Evolutionary conservation across 1,139 yeast species (phyloP), one percentile per base, ranked within the genome.

Genomic region (Pichia sp.): DNA sequence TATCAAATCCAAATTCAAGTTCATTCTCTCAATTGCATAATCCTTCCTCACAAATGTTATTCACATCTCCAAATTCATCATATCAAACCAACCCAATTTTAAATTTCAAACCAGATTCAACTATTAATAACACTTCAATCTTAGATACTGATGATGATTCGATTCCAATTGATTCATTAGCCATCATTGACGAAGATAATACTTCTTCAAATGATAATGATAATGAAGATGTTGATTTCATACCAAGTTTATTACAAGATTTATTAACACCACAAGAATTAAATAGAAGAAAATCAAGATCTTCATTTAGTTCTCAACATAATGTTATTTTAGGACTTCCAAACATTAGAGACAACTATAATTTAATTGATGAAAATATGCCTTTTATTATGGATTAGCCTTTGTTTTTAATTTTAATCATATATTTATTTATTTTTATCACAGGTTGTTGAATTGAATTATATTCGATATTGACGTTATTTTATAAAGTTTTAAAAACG

Each of bases 181-280:
- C 41, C 3, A 36, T 36, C 19, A 36, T 36, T 36, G 41, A 36
- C 18, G 41, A 36, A 19, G 25, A 36, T 19, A 36, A 38, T 27
- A 14, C 41, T 3, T 41, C 30, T 5, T 41, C 31, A 41, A 27
- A 25, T 25, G 57, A 53, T n/a, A 56, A 57, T 42, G 62, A 58
- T 19, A 53, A 56, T 18, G 61, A 62, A 46, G 65, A 60, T 41
- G 90, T 86, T 58, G 95, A 87, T 62, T 84, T 80, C 61, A 87
- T 88, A 3, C 96, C 96, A 2, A 82, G 84, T 1, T 78, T 89
- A 28, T 70, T 88, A 44, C 78, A 83, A 22, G 95, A 87, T 60
- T 71, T 87, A 50, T 70, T 88, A 47, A 87, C 96, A 0, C 95
- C 95, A 0, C 88, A 83, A 60, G 95, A 88, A 64, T 70, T 84